These are phyloP conservation scores for Claviceps spartinae DNA, from an alignment of 2,329 filamentous ascomycete species.

Conservation along the genomic window DNA sequence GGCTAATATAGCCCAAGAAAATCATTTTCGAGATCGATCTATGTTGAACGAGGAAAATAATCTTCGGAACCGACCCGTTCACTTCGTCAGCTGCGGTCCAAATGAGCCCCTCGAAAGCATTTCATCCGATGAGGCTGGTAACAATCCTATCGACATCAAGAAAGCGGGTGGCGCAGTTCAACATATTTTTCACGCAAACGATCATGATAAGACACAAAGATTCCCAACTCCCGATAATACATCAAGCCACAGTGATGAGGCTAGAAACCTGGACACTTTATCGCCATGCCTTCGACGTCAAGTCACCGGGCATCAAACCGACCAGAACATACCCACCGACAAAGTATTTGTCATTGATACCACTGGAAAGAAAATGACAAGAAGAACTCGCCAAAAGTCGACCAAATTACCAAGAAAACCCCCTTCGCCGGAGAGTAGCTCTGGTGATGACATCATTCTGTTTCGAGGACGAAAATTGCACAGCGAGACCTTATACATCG, in stretches of 20 bases:
- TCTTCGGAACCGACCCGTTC: conserved; percentile 35
- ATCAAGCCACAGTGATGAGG: background rate
- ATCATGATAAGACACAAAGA: background rate
- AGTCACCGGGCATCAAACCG: background rate
- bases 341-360: conserved; percentile 25
- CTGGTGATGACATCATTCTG: conserved; percentile 55
- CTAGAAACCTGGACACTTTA: background rate
- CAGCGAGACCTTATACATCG: conserved; percentile 1
- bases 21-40: conserved; percentile 29
- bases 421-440: conserved; percentile 21
- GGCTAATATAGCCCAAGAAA: conserved; percentile 37
- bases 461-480: conserved; percentile 41
- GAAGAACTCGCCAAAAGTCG: background rate
- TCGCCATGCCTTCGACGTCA: background rate
- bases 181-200: background rate
- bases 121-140: background rate
- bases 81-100: conserved; percentile 39
- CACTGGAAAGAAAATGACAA: conserved; percentile 13
- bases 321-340: background rate
- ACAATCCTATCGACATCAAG: conserved; percentile 1
- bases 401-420: conserved; percentile 9
- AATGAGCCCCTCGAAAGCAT: conserved; percentile 32
- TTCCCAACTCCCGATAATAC: background rate
- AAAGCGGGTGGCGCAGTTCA: background rate
- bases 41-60: conserved; percentile 25